Conservation (phyloP, 176 grass and related monocot genomes). For the Cymbopogon citratus region DNA sequence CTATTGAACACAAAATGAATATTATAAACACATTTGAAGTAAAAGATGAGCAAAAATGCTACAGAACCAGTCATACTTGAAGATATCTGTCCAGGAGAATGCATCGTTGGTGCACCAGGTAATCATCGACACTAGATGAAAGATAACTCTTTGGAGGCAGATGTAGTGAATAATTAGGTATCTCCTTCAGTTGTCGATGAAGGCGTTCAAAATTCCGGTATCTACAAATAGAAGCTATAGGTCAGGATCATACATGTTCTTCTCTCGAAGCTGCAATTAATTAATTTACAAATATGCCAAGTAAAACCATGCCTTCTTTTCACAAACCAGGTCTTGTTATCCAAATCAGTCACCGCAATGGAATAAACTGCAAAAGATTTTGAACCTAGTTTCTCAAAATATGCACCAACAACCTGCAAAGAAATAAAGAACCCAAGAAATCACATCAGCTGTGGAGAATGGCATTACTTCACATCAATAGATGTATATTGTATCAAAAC, state of each 20-base stretch:
- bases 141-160: slow-evolving; percentile 96
- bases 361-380: slow-evolving; percentile 99
- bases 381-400: slow-evolving; percentile 86
- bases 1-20: slow-evolving; percentile 43
- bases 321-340: slow-evolving; percentile 94
- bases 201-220: slow-evolving; percentile 96
- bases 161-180: slow-evolving; percentile 96
- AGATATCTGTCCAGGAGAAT: slow-evolving; percentile 97
- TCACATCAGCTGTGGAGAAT: slow-evolving; percentile 16
- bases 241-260: slow-evolving; percentile 20
- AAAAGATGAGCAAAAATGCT: slow-evolving; percentile 16
- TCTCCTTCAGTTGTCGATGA: slow-evolving; percentile 85
- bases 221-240: slow-evolving; percentile 46
- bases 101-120: slow-evolving; percentile 92
- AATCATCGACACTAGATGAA: slow-evolving; percentile 97
- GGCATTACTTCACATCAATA: slow-evolving; percentile 8
- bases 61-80: slow-evolving; percentile 57
- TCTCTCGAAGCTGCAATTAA: slow-evolving; percentile 22
- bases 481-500: slow-evolving; percentile 3
- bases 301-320: slow-evolving; percentile 91
- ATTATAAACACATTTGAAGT: slow-evolving; percentile 27
- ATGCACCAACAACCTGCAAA: slow-evolving; percentile 92
- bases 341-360: slow-evolving; percentile 80
- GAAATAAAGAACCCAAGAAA: slow-evolving; percentile 22
- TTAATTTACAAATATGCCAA: slow-evolving; percentile 24